Percentiles rank a stretch among this genome's conserved stretches.
Evolutionary conservation across 108 stramenopile species (phyloP).

Genomic region (Bacterosira constricta): DNA sequence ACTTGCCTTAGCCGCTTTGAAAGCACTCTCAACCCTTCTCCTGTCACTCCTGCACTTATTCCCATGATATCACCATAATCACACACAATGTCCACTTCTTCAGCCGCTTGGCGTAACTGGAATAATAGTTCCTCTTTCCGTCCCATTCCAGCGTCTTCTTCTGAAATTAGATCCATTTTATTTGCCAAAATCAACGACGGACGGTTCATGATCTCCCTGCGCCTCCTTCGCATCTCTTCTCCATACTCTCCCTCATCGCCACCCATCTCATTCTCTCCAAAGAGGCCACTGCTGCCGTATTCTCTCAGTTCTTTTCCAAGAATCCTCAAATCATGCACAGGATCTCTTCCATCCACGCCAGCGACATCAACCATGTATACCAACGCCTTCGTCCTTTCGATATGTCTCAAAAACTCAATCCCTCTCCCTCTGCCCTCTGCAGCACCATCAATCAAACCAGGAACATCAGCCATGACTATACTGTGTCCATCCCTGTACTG

Average conservation of each 20-base stretch:
- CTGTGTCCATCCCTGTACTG: conserved; percentile 83
- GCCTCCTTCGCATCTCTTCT: conserved; percentile 42
- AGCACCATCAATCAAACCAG: conserved; percentile 97
- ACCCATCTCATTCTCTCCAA: conserved; percentile 26
- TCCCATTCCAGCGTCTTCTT: conserved; percentile 46
- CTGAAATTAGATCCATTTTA: conserved; percentile 77
- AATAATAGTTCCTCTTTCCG: conserved; percentile 53
- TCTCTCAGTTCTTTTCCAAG: conserved; percentile 71
- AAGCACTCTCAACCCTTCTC: conserved; percentile 68
- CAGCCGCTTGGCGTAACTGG: conserved; percentile 48
- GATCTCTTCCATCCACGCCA: conserved; percentile 76
- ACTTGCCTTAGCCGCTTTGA: conserved; percentile 50
- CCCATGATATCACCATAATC: conserved; percentile 61
- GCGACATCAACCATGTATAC: conserved; percentile 80
- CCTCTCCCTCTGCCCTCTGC: conserved; percentile 93
- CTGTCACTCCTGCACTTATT: conserved; percentile 85
- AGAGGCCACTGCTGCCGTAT: conserved; percentile 61
- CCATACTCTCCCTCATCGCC: conserved; percentile 12
- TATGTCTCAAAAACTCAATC: conserved; percentile 85
- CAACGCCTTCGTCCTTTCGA: conserved; percentile 63
- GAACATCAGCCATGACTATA: conserved; percentile 93
- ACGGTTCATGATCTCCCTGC: conserved; percentile 66
- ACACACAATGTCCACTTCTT: conserved; percentile 66
- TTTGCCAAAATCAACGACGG: conserved; percentile 83
- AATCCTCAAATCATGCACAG: conserved; percentile 64